Evolutionary conservation across 306 rosid species (phyloP).

Genomic region (Cucumis melo): DNA sequence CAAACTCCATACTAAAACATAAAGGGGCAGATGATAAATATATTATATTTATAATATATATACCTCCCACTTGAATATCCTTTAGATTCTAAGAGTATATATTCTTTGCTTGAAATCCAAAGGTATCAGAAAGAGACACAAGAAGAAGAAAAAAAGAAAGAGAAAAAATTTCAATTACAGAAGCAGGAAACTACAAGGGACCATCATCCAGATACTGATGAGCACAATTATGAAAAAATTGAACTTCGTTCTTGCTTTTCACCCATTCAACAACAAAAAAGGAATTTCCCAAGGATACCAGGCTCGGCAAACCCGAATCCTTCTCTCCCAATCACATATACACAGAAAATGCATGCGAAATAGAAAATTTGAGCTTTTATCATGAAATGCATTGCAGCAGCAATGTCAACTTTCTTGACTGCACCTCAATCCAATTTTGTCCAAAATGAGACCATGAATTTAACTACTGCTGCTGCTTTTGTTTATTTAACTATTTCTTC

Average conservation of each 20-base stretch:
- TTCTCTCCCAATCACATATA: slow-evolving; percentile 9
- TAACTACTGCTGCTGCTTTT: neutral
- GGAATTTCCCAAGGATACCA: neutral
- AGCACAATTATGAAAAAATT: slow-evolving; percentile 4
- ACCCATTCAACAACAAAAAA: slow-evolving; percentile 1
- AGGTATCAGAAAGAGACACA: neutral
- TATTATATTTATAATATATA: neutral
- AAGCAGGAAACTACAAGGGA: slow-evolving; percentile 3
- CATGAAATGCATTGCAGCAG: slow-evolving; percentile 3
- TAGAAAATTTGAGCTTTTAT: neutral
- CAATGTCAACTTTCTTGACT: neutral
- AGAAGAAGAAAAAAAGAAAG: neutral
- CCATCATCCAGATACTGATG: neutral
- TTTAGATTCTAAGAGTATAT: neutral
- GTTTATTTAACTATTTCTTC: no score
- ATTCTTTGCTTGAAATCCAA: neutral
- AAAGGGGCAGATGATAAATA: no score
- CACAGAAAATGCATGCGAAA: slow-evolving; percentile 9
- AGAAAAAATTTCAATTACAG: slow-evolving; percentile 5
- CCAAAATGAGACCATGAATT: neutral
- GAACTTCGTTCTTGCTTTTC: slow-evolving; percentile 5
- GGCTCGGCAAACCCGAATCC: slow-evolving; percentile 2
- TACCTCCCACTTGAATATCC: neutral
- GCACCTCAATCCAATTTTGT: neutral
- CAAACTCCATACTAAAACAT: neutral